These are phyloP conservation scores for Creolimax fragrantissima DNA, from an alignment of 78 protist genomes.

Conservation along the genomic window DNA sequence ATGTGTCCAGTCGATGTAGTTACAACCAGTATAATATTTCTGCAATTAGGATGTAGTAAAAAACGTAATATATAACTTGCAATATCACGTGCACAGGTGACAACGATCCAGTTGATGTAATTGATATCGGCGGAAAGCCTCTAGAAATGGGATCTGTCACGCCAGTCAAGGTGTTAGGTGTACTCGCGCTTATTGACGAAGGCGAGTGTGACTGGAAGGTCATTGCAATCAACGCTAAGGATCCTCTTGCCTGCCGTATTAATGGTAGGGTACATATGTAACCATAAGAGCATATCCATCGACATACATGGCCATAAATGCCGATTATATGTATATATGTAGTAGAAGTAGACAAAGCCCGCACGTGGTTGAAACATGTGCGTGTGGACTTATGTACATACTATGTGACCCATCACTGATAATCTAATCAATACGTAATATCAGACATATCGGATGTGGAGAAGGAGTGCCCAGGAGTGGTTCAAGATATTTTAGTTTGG, in stretches of 20 bases:
- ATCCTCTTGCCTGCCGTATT: constrained; percentile 61
- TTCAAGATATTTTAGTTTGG: neutral
- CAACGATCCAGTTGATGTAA: constrained; percentile 78
- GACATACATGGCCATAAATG: neutral
- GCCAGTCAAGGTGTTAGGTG: constrained; percentile 75
- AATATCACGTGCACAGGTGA: constrained; percentile 48
- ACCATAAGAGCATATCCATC: neutral
- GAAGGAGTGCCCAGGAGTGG: neutral
- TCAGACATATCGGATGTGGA: neutral
- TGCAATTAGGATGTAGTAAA: neutral
- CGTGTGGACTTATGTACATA: too few relatives aligned
- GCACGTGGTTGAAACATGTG: too few relatives aligned
- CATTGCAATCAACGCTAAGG: constrained; percentile 58
- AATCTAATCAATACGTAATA: too few relatives aligned
- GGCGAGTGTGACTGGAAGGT: constrained; percentile 91
- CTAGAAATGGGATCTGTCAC: neutral
- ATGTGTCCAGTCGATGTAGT: too few relatives aligned
- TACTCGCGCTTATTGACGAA: constrained; percentile 75
- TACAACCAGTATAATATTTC: neutral
- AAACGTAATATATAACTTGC: neutral
- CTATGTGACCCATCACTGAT: too few relatives aligned
- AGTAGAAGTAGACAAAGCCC: too few relatives aligned
- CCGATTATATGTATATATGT: too few relatives aligned
- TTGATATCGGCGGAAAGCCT: constrained; percentile 55
- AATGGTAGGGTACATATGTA: constrained; percentile 55